Base-by-base conservation (phyloP, 768 basidiomycete species). In the Tylopilus cervinicoccineus region DNA sequence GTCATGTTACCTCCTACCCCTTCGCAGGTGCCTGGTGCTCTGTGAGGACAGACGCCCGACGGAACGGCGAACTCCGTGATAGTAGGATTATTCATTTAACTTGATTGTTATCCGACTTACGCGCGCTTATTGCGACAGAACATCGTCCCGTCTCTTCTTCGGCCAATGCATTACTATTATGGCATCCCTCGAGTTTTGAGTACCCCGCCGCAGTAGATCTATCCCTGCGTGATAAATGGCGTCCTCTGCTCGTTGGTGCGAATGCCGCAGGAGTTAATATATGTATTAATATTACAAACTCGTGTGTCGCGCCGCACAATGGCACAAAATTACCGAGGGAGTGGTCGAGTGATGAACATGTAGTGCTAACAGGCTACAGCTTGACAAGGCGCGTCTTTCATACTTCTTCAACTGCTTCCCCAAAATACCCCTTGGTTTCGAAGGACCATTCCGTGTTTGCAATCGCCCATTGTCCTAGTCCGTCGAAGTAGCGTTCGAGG, bases 381-480 rank as follows among this genome's bases (percentile, higher is more conserved):
- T 49, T 51, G 47, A 64, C 56, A 40, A 79, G 63, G 53, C 71
- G 69, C 49, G 76, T 76, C 60, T 68, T 61, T 54, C 72, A 78
- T 61, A 85, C 72, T 64, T 79, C 73, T 31, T 71, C 57, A 53
- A 78, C 76, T 36, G 72, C 67, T 51, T 72, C 66, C 38, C 83
- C 84, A 58, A 87, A 86, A 69, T 87, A 86, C 29, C 82, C 73
- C 55, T 77, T 75, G 26, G 78, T 81, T 64, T 84, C 79, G 64
- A 88, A 84, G 59, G 81, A 80, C 84, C 83, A 84, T 74, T 72
- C 74, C 44, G 83, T 66, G 67, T 83, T 85, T 23, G 82, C 83
- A 58, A 76, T 70, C 48, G 80, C 71, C 82, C 82, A 84, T 53
- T 72, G 71, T 45, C 77, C 78, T 45, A 81, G 68, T 5, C 75